Evolutionary conservation across 2,329 filamentous ascomycete species (phyloP), one percentile per base, ranked within the genome.

Genomic region (Paraphaeosphaeria sporulosa): DNA sequence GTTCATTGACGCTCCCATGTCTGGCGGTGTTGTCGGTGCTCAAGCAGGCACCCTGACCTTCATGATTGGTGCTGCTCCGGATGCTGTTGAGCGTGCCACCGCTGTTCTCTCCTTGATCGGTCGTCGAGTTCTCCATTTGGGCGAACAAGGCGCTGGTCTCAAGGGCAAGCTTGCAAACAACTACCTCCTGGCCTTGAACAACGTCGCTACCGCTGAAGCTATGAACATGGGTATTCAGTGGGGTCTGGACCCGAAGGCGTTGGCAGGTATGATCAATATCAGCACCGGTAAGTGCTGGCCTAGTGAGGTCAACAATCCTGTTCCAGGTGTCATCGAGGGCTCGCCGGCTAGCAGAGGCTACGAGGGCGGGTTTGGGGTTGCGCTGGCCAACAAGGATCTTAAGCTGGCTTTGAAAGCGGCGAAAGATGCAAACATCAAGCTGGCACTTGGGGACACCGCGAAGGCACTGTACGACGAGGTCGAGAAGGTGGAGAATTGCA

Each of bases 281-380:
- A 95, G 92, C 69, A 97, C 94, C 0, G 95, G 95, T n/a, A 87
- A 85, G 66, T 98, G 94, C 84, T 99, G 95, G 95, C 93, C 94
- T 1, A 95, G 90, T 71, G 94, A 97, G 80, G 83, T 96, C 63
- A 99, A 99, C 80, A 98, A 98, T 75, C 95, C 95, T 0, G 93
- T 98, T 3, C 89, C 89, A 12, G 94, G 93, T 15, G 93, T 97
- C 0, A 85, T 94, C 23, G 88, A 90, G 62, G 87, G 85, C 0
- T 87, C 92, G 1, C 93, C 94, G 0, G 90, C 93, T 0, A 86
- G 84, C 57, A 84, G 90, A 58, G 93, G 90, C 56, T 99, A 84
- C 59, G 79, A 81, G 23, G 82, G 82, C 21, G 82, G 82, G 0
- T 84, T 84, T 63, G 82, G 82, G 4, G 78, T 82, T n/a, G 72